Base-by-base conservation (phyloP, 345 rosid species). In the Salix udensis region DNA sequence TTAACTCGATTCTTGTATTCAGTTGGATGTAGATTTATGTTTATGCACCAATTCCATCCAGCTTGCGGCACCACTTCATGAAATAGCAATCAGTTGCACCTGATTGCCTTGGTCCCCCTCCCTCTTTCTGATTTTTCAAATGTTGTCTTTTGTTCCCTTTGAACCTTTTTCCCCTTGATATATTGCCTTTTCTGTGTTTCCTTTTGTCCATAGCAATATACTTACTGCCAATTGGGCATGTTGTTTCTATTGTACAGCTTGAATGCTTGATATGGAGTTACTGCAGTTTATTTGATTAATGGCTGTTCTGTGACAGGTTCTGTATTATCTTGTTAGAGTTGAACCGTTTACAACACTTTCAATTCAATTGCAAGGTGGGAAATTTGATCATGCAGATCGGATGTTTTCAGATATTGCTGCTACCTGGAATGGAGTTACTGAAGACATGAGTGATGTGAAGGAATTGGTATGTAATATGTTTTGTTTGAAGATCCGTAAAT, bases 361-460 rank as follows among this genome's bases (percentile, higher is more conserved):
- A 77, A 90, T 96, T 82, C 97, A 96, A 86, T 88, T 96, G 77
- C 99, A 96, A 96, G 99, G 97, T 83, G 98, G 98, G 79, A 94
- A 94, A 85, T 94, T 94, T 81, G 99, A 96, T 85, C 99, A 96
- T 84, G 98, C 98, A 77, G 98, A 96, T 77, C 85, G 97, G 80
- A 84, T 96, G 99, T 96, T 96, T 90, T 96, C 85, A 48, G 98
- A 96, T 82, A 76, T 96, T 82, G 83, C 90, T 81, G 91, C 88
- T 79, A 94, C 99, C 46, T 96, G 99, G 99, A 88, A 94, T 86
- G 98, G 98, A 67, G 91, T 96, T 82, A 84, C 91, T 24, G 97
- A 96, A 84, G 99, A 96, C 84, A 96, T 91, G 97, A 96, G 98
- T 84, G 98, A 96, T 84, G 97, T 96, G 78, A 96, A 96, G 85